These are phyloP conservation scores for Calonectria henricotiae DNA, from an alignment of 2,329 filamentous ascomycete genomes.

Conservation along the genomic window DNA sequence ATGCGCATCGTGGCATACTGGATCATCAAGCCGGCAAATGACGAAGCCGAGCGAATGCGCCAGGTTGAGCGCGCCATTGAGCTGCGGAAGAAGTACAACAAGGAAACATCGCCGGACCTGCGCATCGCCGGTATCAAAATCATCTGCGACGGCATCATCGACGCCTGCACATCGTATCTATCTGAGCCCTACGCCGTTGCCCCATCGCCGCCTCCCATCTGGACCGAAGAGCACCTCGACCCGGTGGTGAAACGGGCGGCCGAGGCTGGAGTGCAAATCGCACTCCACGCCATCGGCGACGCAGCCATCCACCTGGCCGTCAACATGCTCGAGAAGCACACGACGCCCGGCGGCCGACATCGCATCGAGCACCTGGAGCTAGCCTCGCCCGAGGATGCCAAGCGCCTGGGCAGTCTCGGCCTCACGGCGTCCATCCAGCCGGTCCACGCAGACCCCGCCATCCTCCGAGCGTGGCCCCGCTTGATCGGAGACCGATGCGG, in stretches of 20 bases:
- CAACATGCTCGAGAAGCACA: constrained; percentile 66
- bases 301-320: constrained; percentile 71
- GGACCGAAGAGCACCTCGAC: constrained; percentile 68
- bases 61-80: constrained; percentile 69
- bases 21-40: constrained; percentile 68
- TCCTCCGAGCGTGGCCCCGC: constrained; percentile 73
- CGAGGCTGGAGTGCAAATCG: constrained; percentile 71
- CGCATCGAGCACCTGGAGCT: constrained; percentile 78
- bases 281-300: constrained; percentile 77
- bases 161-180: constrained; percentile 75
- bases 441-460: constrained; percentile 73
- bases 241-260: constrained; percentile 71
- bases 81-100: constrained; percentile 58
- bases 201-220: constrained; percentile 66
- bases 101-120: constrained; percentile 58
- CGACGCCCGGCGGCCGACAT: constrained; percentile 66
- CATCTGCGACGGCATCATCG: constrained; percentile 76
- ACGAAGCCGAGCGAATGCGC: constrained; percentile 59
- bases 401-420: constrained; percentile 69
- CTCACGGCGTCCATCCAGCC: constrained; percentile 74
- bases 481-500: constrained; percentile 71
- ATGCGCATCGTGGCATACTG: constrained; percentile 72
- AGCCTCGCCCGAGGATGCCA: constrained; percentile 69
- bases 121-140: constrained; percentile 75
- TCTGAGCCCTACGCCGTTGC: constrained; percentile 70